Percentiles rank a stretch among this genome's conserved stretches.
Evolutionary conservation across 2,329 filamentous ascomycete genomes (phyloP).

Genomic region (Gnomoniopsis smithogilvyi): DNA sequence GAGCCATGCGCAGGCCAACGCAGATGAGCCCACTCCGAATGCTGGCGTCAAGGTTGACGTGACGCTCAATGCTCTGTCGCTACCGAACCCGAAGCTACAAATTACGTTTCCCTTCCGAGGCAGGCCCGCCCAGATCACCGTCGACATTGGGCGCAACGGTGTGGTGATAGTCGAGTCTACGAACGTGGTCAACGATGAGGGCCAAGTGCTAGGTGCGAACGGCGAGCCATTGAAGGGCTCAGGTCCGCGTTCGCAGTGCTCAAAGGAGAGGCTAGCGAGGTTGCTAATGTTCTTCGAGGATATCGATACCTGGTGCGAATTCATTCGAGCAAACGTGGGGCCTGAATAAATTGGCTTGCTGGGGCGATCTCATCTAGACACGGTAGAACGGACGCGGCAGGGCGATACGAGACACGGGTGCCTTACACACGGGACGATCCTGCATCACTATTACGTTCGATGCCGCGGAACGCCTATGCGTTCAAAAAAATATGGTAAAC

Average conservation of each 20-base stretch:
- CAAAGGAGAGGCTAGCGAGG: slow-evolving; percentile 40
- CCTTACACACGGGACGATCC: not conserved
- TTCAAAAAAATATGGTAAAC: not conserved
- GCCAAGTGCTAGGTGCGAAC: slow-evolving; percentile 18
- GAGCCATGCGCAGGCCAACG: slow-evolving; percentile 8
- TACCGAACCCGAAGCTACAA: slow-evolving; percentile 44
- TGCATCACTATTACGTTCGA: not conserved
- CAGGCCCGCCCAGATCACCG: slow-evolving; percentile 48
- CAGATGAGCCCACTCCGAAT: slow-evolving; percentile 5
- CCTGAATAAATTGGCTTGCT: slow-evolving; percentile 12
- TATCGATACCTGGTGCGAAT: slow-evolving; percentile 51
- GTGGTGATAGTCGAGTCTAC: slow-evolving; percentile 56
- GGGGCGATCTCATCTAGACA: not conserved
- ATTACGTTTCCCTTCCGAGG: slow-evolving; percentile 51
- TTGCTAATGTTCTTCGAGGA: slow-evolving; percentile 49
- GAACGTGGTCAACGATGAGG: slow-evolving; percentile 41
- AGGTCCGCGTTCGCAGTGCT: slow-evolving; percentile 16
- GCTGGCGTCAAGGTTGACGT: slow-evolving; percentile 43
- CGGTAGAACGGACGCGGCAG: not conserved
- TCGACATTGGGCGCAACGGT: slow-evolving; percentile 60
- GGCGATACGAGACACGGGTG: not conserved
- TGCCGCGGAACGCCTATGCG: not conserved
- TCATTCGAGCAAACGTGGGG: slow-evolving; percentile 38
- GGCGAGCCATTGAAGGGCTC: slow-evolving; percentile 29
- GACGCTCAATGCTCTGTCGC: slow-evolving; percentile 44